Base-by-base conservation (phyloP, 768 basidiomycete species). In the Rhizopogon sp. region DNA sequence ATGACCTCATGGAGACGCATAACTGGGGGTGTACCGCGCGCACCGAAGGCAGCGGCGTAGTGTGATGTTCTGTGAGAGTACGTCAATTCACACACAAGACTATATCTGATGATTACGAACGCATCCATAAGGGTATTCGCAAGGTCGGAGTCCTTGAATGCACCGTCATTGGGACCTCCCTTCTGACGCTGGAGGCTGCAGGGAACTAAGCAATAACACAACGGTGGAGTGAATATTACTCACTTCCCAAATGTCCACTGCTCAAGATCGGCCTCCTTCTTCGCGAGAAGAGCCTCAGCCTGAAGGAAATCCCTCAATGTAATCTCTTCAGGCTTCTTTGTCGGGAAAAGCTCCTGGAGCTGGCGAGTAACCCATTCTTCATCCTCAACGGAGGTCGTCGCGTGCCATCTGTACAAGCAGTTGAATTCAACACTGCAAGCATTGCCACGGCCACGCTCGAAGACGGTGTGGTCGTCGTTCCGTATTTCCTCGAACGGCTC, bases 401-500 rank as follows among this genome's bases (percentile, higher is more conserved):
- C 85, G 44, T 93, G 91, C 91, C 91, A 82, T 17, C 88, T 81
- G 68, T 93, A 93, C 53, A 93, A 71, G 61, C 87, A 87, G 62
- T 93, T 93, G 74, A 93, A 93, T 86, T 93, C 90, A 31, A 90
- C 87, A 68, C 88, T 90, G 68, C 85, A 87, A 13, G 82, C 80
- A 64, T 93, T 93, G 2, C 91, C 90, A 47, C 82, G 81, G 5
- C 90, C 91, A 56, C 91, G 79, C 64, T 90, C 88, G 43, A 91
- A 88, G 9, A 85, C 63, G 5, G 80, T 69, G 62, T 87, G 88
- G 54, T 88, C 83, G 0, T 70, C 61, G 1, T 74, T 70, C 29
- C 90, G 76, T 3, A 92, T 79, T 79, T 90, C 87, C 20, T 78
- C 78, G 58, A 93, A 90, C 2, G 90, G 89, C 60, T 79, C 78